Evolutionary conservation across 306 rosid genomes (phyloP), one percentile per base, ranked within the genome.

Genomic region (Canavalia ensiformis): DNA sequence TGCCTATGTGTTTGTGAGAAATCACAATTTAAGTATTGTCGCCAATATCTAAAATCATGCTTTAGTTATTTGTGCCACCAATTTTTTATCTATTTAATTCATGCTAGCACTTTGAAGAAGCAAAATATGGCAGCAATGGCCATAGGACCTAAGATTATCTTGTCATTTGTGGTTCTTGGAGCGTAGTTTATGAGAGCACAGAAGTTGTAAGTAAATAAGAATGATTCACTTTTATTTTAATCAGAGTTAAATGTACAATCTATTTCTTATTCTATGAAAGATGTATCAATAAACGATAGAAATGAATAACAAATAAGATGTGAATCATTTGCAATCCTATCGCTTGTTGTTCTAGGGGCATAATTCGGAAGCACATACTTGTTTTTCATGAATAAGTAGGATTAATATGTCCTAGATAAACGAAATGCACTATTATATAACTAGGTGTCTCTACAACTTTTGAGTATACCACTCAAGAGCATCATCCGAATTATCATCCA

Each of bases 231-330:
- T 8, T 8, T 18, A 18, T 45, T n/a, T 1, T 3, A 2, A 12
- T 71, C 31, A 69, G 58, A 31, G 58, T 71, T 33, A 30, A 71
- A 71, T 2, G 76, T 62, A 71, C 47, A 50, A 0, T 71, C 62
- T 7, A 71, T 50, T 29, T 62, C 76, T 1, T 71, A 0, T 7
- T 71, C 76, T 11, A 60, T 62, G n/a, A 71, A 71, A 3, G 76
- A 7, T 1, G 62, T 71, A 30, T 2, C 62, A 30, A 1, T 7
- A 42, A 67, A 55, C 0, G 73, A 51, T 29, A 29, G 59, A 69
- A 29, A 69, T 11, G 59, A 58, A 2, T 47, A 44, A 3, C 41
- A 69, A 6, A 69, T 72, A 0, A 13, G 28, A n/a, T 4, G 4
- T 0, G 31, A 37, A 0, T 37, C 65, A 18, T 39, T 18, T 1